Conservation (phyloP, 306 rosid genomes). For the Trifolium repens region DNA sequence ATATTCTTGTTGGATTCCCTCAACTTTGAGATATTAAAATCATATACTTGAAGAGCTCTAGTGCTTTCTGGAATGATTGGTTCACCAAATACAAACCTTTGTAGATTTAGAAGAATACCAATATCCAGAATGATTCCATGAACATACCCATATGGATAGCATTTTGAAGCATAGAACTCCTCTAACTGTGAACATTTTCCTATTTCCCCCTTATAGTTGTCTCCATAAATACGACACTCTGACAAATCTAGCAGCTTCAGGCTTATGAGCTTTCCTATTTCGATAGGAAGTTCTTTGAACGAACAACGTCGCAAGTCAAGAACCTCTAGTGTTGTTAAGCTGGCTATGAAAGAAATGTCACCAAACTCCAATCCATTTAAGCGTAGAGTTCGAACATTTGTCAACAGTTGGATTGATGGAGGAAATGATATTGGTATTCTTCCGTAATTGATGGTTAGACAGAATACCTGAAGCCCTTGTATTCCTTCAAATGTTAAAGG, state of each 20-base stretch:
- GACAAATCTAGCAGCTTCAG: conserved; percentile 14
- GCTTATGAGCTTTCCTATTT: background rate
- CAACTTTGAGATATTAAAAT: background rate
- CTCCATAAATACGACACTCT: background rate
- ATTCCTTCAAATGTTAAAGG: conserved; percentile 19
- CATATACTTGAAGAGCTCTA: background rate
- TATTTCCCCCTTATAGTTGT: conserved; percentile 6
- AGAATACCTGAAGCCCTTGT: background rate
- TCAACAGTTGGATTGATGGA: conserved; percentile 14
- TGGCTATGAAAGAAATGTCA: conserved; percentile 33
- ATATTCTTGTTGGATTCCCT: background rate
- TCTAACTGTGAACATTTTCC: conserved; percentile 37
- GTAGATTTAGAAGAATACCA: conserved; percentile 20
- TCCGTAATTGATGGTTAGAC: background rate
- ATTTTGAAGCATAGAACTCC: conserved; percentile 31
- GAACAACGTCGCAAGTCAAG: too few species aligned
- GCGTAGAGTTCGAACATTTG: conserved; percentile 17
- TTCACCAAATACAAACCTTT: background rate
- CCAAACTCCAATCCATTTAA: background rate
- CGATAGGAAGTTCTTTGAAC: background rate
- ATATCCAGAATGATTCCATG: background rate
- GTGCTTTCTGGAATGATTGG: background rate
- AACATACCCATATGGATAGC: background rate
- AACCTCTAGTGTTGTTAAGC: conserved; percentile 14
- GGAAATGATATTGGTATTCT: background rate